These are phyloP conservation scores for Suillus bovinus DNA, from an alignment of 768 basidiomycete genomes.

Conservation along the genomic window DNA sequence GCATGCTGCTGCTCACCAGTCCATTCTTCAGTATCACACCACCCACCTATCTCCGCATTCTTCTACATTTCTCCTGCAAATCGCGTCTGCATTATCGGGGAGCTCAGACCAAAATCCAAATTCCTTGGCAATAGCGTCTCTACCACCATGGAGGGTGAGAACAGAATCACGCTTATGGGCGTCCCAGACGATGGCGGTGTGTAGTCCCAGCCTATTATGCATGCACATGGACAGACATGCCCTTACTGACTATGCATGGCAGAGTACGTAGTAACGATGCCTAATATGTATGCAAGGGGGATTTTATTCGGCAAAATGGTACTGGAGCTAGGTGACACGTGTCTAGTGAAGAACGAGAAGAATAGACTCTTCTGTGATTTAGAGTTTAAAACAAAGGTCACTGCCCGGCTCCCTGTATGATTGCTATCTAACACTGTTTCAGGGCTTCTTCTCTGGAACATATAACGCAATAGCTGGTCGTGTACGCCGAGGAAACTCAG, in stretches of 20 bases:
- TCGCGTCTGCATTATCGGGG: slow-evolving; percentile 83
- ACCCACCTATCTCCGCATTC: slow-evolving; percentile 94
- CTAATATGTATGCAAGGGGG: slow-evolving; percentile 94
- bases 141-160: slow-evolving; percentile 96
- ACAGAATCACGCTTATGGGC: slow-evolving; percentile 80
- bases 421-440: neutral
- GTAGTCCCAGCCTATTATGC: slow-evolving; percentile 28
- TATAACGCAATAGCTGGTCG: slow-evolving; percentile 90
- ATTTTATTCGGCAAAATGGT: slow-evolving; percentile 95
- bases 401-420: neutral
- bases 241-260: slow-evolving; percentile 15
- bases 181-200: slow-evolving; percentile 84
- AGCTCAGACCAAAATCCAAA: slow-evolving; percentile 92
- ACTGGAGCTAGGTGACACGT: slow-evolving; percentile 90
- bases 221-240: slow-evolving; percentile 3
- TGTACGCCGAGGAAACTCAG: slow-evolving; percentile 60
- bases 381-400: slow-evolving; percentile 96
- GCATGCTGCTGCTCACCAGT: slow-evolving; percentile 9
- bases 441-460: slow-evolving; percentile 97
- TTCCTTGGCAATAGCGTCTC: slow-evolving; percentile 97
- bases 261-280: slow-evolving; percentile 94
- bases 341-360: slow-evolving; percentile 80
- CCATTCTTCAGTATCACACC: slow-evolving; percentile 77
- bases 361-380: slow-evolving; percentile 75
- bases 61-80: slow-evolving; percentile 94